phyloP scores from a whole-genome alignment of 176 grass and related monocot species.

The Phoenix roebelenii region DNA sequence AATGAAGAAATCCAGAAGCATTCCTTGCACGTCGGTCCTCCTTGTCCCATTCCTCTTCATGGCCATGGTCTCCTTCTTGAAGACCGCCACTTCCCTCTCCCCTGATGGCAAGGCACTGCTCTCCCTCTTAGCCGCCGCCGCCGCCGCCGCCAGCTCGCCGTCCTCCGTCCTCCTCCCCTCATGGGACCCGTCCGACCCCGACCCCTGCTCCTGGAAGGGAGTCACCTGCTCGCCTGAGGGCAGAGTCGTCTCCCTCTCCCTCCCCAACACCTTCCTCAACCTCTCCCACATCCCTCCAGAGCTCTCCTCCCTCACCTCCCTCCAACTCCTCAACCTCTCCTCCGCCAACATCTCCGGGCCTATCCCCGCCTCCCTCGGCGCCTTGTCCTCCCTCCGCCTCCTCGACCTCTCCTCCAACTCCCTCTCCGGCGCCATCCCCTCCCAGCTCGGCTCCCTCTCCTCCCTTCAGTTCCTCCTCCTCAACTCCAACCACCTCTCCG shows the following conservation, averaged over 20 bases:
- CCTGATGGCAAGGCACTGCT: constrained; percentile 15
- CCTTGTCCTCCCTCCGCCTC: constrained; percentile 52
- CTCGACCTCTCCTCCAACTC: constrained; percentile 93
- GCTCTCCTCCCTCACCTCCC: constrained; percentile 54
- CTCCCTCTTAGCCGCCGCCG: constrained; percentile 12
- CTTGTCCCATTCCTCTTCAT: constrained; percentile 6
- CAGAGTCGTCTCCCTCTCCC: constrained; percentile 70
- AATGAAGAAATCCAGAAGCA: background rate
- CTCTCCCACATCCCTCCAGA: constrained; percentile 50
- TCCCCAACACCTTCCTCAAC: constrained; percentile 94
- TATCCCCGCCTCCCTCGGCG: constrained; percentile 40
- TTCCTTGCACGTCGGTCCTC: background rate
- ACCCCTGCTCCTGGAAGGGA: constrained; percentile 80
- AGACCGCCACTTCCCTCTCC: constrained; percentile 10
- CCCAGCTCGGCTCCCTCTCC: constrained; percentile 39
- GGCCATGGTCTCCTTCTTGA: background rate
- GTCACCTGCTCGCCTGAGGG: constrained; percentile 85
- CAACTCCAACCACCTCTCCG: constrained; percentile 67
- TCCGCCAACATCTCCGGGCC: constrained; percentile 68
- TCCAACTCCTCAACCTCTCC: constrained; percentile 95
- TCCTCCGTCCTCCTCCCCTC: constrained; percentile 52
- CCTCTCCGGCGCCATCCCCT: constrained; percentile 48
- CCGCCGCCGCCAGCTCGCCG: background rate
- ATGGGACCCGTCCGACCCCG: constrained; percentile 48
- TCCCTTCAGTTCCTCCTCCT: constrained; percentile 82